phyloP scores from a whole-genome alignment of 2,329 filamentous ascomycete species.

The Ophiostoma sp. region DNA sequence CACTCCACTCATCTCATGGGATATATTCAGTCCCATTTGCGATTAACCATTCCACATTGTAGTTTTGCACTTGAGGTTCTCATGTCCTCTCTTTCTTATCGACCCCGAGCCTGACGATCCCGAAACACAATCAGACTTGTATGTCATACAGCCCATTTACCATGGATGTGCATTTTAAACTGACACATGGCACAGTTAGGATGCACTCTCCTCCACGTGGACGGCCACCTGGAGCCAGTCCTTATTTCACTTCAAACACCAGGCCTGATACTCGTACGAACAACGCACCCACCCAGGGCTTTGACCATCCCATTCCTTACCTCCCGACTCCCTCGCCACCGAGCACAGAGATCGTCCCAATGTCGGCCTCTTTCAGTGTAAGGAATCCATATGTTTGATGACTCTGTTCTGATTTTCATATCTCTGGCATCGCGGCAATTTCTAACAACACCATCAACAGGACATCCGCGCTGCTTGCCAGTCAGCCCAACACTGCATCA shows the following conservation, averaged over 20 bases:
- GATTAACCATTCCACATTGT: not conserved
- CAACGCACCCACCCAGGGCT: not conserved
- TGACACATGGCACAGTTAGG: not conserved
- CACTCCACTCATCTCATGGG: not conserved
- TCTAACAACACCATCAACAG: conserved; percentile 12
- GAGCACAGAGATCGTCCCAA: not conserved
- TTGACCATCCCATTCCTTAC: not conserved
- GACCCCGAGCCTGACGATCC: not conserved
- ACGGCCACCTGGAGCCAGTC: not conserved
- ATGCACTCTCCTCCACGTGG: not conserved
- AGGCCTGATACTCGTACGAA: not conserved
- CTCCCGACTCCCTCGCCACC: not conserved
- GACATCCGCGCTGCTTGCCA: conserved; percentile 30
- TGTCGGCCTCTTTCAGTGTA: not conserved
- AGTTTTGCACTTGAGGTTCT: not conserved
- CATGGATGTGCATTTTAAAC: not conserved
- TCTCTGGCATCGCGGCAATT: not conserved
- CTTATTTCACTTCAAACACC: not conserved
- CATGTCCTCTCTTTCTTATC: not conserved
- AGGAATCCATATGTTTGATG: not conserved
- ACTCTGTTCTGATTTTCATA: not conserved
- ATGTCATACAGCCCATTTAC: not conserved
- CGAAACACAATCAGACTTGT: not conserved
- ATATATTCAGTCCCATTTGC: not conserved
- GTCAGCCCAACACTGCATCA: conserved; percentile 30